Base-by-base conservation (phyloP, 495 filamentous ascomycete species). In the Podospora fimiseda region DNA sequence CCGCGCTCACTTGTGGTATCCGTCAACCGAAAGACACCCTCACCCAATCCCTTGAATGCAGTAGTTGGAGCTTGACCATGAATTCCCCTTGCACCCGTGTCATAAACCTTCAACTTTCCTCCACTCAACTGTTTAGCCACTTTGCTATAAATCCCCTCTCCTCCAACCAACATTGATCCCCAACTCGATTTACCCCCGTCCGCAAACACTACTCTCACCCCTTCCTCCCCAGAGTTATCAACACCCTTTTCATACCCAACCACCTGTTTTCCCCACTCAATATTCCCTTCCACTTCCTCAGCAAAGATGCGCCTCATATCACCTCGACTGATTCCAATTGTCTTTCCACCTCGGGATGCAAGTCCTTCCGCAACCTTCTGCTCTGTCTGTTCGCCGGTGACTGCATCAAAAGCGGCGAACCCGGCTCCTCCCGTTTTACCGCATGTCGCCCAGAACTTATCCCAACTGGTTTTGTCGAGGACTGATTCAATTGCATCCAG, bases 31-130 rank as follows among this genome's bases (percentile, higher is more conserved):
- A 69, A 80, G 11, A 81, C 77, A 18, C 78, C 77, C 60, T 81
- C 78, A 0, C 76, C 76, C 14, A 81, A 68, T 3, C 62, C 72
- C 50, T 70, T 74, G 66, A 80, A 81, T 0, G 78, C 75, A 8
- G 73, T 71, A 8, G 62, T 77, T 0, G 77, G 74, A 41, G 78
- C 74, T 59, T 79, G 74, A 1, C 79, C 79, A 54, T 82, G 77
- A 14, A 80, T 80, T 0, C 77, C 77, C 47, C 79, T 56, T 1
- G 77, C 75, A 20, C 77, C 78, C 0, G 75, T 78, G 54, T 81
- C 77, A 51, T 70, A 81, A 2, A 74, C 70, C 54, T 77, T 79
- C 27, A 81, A 57, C 56, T 55, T 70, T 6, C 75, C 76, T 5
- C 57, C 53, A 4, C 74, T 77, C 3, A 81, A 53, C 60, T 81